Evolutionary conservation across 2,329 filamentous ascomycete species (phyloP), one percentile per base, ranked within the genome.

Genomic region (Blastomyces parvus): DNA sequence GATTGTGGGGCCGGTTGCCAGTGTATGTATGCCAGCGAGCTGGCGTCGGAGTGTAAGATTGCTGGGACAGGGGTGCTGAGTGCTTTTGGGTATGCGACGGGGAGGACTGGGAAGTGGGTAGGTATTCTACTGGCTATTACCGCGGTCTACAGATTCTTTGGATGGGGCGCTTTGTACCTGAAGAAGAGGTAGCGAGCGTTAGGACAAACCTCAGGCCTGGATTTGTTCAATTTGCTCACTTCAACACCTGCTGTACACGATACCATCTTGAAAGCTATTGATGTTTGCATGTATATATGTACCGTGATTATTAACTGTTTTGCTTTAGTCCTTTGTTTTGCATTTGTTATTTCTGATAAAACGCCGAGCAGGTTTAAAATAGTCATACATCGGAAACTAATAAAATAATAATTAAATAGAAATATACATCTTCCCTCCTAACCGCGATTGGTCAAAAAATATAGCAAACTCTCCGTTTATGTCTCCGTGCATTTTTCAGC

Each of bases 41-140:
- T 91, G 64, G 82, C 82, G 50, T 71, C 78, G 40, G 75, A 88
- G 72, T 91, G 91, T 70, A 77, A 84, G 74, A 90, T 94, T 67
- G 81, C 83, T 2, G 91, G 90, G 0, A 84, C 81, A 55, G 88
- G 82, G 1, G 88, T 96, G 4, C 75, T 96, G 58, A 77, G 83
- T 50, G 78, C 82, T 61, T 94, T 90, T 73, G 87, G 86, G 0
- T 93, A 91, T 73, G 76, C 81, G 9, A 83, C 82, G 2, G 86
- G 84, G 0, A 77, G 82, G 63, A 83, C 82, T 36, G 87, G 85
- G 2, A 82, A 84, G 70, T 89, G 89, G 81, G 84, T 90, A 25
- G 90, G 90, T 0, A 92, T 93, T 68, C 81, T 93, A 79, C 72
- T 95, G 60, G 85, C 80, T 2, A 95, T 96, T 67, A 87, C 91